Base-by-base conservation (phyloP, 129 eudicot genomes). In the Centrapalus pauciflorus region DNA sequence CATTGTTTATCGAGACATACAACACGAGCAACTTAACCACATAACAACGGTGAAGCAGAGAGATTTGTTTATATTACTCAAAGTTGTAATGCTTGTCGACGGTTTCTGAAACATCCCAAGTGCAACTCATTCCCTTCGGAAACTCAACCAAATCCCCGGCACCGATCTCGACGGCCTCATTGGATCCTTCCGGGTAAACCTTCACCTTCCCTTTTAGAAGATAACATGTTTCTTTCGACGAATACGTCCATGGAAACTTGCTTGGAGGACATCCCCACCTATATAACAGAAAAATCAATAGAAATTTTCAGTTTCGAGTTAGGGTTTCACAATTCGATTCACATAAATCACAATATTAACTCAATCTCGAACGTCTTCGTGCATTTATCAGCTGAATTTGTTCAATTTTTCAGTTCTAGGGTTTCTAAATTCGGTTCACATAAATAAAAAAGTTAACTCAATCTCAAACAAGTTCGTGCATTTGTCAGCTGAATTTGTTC, bases 181-280 rank as follows among this genome's bases (percentile, higher is more conserved):
- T 81, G 10, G 93, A 82, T 33, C 99, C 99, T 11, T 80, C 90
- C 3, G 99, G 95, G 66, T 76, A 82, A 32, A 94, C 99, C 80
- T 86, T 94, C 77, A 86, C 99, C 81, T 89, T 93, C 33, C 99
- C 99, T 78, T 94, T 75, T 52, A 93, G 32, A 21, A 93, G 76
- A 67, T 57, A 86, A 56, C 99, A 93, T 4, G 93, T 93, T 76
- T 93, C 96, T 68, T 82, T 89, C 11, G 82, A 61, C 4, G 89
- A 79, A 70, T 88, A 94, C 10, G 95, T 94, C 97, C 99, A 94
- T 38, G 99, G 97, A 45, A 94, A 94, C 66, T 94, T 94, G 85
- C 99, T 94, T 24, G 99, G 96, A 77, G 83, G 80, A 66, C 99
- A 93, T 61, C 99, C 95, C 99, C 96, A 93, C 92, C 98, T 92